These are phyloP conservation scores for Aspergillus novofumigatus DNA, from an alignment of 2,329 filamentous ascomycete species.

Conservation along the genomic window DNA sequence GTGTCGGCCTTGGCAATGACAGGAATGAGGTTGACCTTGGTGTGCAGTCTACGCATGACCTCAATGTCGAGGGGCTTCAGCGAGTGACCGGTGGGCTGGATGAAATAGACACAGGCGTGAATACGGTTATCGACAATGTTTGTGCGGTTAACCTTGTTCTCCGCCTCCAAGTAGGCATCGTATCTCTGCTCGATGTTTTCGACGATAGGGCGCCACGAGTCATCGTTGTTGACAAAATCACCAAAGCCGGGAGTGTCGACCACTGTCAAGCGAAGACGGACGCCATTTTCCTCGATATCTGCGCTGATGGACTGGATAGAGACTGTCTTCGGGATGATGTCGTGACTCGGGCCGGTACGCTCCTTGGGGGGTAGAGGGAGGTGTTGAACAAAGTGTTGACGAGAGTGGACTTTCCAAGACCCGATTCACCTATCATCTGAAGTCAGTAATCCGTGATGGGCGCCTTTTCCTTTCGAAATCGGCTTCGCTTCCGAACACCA, in stretches of 20 bases:
- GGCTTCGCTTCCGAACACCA: not conserved
- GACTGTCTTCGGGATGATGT: slow-evolving; percentile 98
- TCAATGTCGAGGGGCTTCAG: slow-evolving; percentile 98
- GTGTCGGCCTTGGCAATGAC: slow-evolving; percentile 99
- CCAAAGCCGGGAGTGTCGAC: slow-evolving; percentile 98
- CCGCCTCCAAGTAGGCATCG: slow-evolving; percentile 95
- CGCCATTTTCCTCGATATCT: slow-evolving; percentile 97
- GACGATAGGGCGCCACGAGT: slow-evolving; percentile 97
- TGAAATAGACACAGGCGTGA: slow-evolving; percentile 98
- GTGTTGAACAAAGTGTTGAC: slow-evolving; percentile 99
- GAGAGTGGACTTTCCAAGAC: slow-evolving; percentile 96
- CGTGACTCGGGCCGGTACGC: slow-evolving; percentile 93
- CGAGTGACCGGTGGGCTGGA: slow-evolving; percentile 96
- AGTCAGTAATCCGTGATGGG: not conserved
- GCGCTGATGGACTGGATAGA: slow-evolving; percentile 92
- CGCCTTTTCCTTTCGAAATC: not conserved
- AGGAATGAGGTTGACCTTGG: slow-evolving; percentile 99
- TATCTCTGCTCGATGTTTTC: slow-evolving; percentile 99
- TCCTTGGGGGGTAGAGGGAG: slow-evolving; percentile 98
- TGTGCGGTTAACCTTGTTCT: slow-evolving; percentile 99
- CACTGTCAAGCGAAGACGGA: slow-evolving; percentile 90
- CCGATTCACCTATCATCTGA: slow-evolving; percentile 76
- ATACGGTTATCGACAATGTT: slow-evolving; percentile 99
- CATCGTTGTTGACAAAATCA: slow-evolving; percentile 99
- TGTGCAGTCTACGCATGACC: slow-evolving; percentile 98